These are phyloP conservation scores for Colletotrichum orbiculare DNA, from an alignment of 2,329 filamentous ascomycete genomes.

Conservation along the genomic window DNA sequence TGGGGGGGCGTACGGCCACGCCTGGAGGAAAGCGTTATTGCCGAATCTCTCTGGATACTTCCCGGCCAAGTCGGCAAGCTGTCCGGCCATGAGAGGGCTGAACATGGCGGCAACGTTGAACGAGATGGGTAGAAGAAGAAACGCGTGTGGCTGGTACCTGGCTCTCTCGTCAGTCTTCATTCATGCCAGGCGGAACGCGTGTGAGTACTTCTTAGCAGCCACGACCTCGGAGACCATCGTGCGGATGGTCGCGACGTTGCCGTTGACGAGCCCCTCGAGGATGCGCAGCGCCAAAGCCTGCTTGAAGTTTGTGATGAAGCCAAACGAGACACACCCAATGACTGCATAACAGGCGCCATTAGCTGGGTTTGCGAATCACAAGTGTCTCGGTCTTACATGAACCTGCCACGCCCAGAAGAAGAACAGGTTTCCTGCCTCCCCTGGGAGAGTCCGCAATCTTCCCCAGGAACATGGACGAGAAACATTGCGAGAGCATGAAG, in stretches of 20 bases:
- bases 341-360: background rate
- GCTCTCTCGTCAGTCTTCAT: background rate
- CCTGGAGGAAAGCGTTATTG: conserved; percentile 14
- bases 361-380: background rate
- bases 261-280: conserved; percentile 14
- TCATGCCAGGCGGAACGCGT: background rate
- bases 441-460: conserved; percentile 9
- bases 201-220: conserved; percentile 3
- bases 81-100: conserved; percentile 23
- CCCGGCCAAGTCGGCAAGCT: conserved; percentile 14
- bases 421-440: conserved; percentile 18
- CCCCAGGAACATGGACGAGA: conserved; percentile 13
- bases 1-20: conserved; percentile 14
- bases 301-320: conserved; percentile 27
- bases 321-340: conserved; percentile 11
- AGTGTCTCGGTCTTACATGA: background rate
- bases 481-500: conserved; percentile 19
- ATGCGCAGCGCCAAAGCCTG: conserved; percentile 14
- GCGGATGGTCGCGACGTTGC: conserved; percentile 15
- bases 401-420: conserved; percentile 8
- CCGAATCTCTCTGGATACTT: conserved; percentile 24
- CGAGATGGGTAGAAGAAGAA: conserved; percentile 17
- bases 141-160: conserved; percentile 14
- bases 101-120: conserved; percentile 18
- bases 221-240: conserved; percentile 30